phyloP scores from a whole-genome alignment of 169 alveolate genomes.

The Miamiensis avidus region DNA sequence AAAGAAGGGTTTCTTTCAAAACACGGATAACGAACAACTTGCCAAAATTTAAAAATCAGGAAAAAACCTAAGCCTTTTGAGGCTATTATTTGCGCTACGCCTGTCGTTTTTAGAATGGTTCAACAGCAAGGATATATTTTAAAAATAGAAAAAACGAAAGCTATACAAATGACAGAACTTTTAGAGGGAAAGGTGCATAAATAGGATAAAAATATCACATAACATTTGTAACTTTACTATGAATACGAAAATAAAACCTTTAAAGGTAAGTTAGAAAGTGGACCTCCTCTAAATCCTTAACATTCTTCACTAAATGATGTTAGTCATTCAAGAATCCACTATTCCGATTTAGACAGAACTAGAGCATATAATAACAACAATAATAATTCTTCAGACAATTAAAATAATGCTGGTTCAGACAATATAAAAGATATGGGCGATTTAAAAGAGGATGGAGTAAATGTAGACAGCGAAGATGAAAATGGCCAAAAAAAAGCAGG shows the following conservation, averaged over 20 bases:
- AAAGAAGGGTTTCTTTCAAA: slow-evolving; percentile 4
- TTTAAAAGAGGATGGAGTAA: background rate
- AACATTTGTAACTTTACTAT: background rate
- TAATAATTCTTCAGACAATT: too few species aligned
- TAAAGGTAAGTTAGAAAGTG: background rate
- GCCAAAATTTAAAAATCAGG: background rate
- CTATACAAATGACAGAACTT: background rate
- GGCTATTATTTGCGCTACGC: slow-evolving; percentile 2
- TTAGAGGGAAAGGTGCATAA: background rate
- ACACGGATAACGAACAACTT: background rate
- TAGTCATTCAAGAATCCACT: background rate
- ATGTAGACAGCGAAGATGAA: background rate
- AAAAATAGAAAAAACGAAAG: slow-evolving; percentile 8
- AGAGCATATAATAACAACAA: too few species aligned
- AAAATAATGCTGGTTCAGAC: too few species aligned
- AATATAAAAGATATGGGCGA: too few species aligned
- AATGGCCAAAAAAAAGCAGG: background rate
- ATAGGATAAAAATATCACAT: too few species aligned
- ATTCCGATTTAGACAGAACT: background rate
- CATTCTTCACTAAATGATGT: background rate
- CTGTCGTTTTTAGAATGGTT: background rate
- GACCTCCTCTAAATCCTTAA: background rate
- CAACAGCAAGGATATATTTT: slow-evolving; percentile 9
- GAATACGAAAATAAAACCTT: background rate
- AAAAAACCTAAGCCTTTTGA: slow-evolving; percentile 7